A percentile compares a stretch with the other conserved stretches of the same genome.
These are phyloP conservation scores for Candida coquimbonensis DNA, from an alignment of 805 yeast species.

Conservation along the genomic window DNA sequence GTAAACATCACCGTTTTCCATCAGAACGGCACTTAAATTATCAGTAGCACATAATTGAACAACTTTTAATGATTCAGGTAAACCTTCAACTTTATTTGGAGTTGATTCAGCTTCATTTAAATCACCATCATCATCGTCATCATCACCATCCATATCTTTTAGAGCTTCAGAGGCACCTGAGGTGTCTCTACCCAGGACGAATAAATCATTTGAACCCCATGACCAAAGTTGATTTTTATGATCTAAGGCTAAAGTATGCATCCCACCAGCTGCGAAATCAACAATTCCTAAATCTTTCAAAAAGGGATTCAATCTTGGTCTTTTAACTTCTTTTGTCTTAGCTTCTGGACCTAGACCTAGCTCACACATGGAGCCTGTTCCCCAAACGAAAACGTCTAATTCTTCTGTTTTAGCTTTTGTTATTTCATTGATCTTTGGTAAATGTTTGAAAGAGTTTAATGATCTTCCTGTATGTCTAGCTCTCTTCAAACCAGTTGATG, in stretches of 20 bases:
- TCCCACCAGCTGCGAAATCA: constrained; percentile 91
- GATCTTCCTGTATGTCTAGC: constrained; percentile 24
- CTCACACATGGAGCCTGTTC: constrained; percentile 96
- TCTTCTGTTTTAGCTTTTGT: constrained; percentile 21
- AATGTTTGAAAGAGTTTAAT: constrained; percentile 19
- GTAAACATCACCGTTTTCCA: constrained; percentile 78
- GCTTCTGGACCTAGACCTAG: constrained; percentile 96
- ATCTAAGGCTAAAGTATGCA: constrained; percentile 85
- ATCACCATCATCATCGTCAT: constrained; percentile 68
- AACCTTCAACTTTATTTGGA: constrained; percentile 67
- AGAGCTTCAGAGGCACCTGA: constrained; percentile 56
- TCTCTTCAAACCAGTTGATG: constrained; percentile 12
- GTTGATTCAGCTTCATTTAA: constrained; percentile 85
- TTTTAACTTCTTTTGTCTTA: constrained; percentile 84
- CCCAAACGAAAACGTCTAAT: constrained; percentile 86
- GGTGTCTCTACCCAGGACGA: constrained; percentile 85
- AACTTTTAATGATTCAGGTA: constrained; percentile 53
- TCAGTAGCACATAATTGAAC: constrained; percentile 90
- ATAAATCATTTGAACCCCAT: constrained; percentile 96
- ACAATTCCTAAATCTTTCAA: constrained; percentile 69
- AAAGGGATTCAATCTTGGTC: constrained; percentile 87
- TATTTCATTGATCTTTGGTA: constrained; percentile 23
- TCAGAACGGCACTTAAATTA: constrained; percentile 75
- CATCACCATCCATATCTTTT: constrained; percentile 56
- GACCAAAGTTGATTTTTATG: constrained; percentile 80